Evolutionary conservation across 257 asterid species (phyloP), one percentile per base, ranked within the genome.

Genomic region (Jasminum sambac): DNA sequence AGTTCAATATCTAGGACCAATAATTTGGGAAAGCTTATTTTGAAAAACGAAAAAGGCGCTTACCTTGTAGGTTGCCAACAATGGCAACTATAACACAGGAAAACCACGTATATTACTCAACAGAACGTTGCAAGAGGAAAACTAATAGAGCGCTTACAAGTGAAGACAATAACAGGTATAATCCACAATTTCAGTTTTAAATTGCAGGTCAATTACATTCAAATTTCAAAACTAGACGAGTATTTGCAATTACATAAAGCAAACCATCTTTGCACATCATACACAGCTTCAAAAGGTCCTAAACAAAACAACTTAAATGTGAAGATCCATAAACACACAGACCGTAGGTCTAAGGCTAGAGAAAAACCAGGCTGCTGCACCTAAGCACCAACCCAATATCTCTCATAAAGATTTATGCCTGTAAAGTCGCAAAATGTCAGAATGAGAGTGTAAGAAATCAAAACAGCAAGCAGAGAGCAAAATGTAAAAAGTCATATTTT

Each of bases 391-490:
- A 40, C 81, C 11, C 64, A 13, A 72, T 73, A 74, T 52, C 80
- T 75, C 75, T n/a, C 77, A 61, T 38, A 63, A 55, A 64, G 72
- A 64, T 48, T 71, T 65, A 80, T 44, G 83, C 78, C 83, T 80
- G 83, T 23, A 70, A 80, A 1, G 14, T 13, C 39, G 10, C 57
- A 42, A 26, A 80, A 11, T 30, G 23, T 74, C 64, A 65, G 44
- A 40, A 42, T 46, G 23, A 60, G 37, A 12, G 43, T 60, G 38
- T 25, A 67, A 63, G 59, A 8, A 39, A 39, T 12, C 26, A 19
- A 48, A 67, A 17, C 13, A 68, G 16, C 25, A 30, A 14, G 14
- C 3, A 1, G 48, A 52, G 34, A 36, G 52, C 34, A 14, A 44
- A 60, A 41, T 57, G 62, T 66, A 19, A 6, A 21, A 64, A 76